Evolutionary conservation across 257 asterid genomes (phyloP).

Genomic region (Pogostemon cablin): DNA sequence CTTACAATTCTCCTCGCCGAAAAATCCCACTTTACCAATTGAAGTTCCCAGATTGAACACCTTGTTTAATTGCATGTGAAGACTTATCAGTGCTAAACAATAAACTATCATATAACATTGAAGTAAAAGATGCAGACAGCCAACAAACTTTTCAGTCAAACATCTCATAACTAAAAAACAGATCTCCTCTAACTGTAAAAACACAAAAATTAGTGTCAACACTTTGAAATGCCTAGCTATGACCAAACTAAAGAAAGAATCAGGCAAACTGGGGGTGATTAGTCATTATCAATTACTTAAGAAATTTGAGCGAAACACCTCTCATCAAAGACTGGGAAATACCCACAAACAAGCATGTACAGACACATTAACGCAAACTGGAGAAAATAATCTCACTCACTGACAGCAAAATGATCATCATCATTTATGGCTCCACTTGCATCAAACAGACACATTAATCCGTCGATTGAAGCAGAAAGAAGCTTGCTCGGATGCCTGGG

Average conservation of each 20-base stretch:
- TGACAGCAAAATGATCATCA: conserved; percentile 77
- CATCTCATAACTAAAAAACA: conserved; percentile 13
- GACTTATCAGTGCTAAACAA: conserved; percentile 20
- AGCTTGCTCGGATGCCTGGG: conserved; percentile 75
- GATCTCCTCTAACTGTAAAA: neutral
- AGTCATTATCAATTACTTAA: neutral
- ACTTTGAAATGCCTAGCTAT: neutral
- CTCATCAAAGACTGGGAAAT: conserved; percentile 7
- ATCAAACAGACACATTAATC: conserved; percentile 90
- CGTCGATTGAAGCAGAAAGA: conserved; percentile 92
- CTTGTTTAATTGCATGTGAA: conserved; percentile 37
- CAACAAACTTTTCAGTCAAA: conserved; percentile 10
- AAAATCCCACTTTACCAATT: conserved; percentile 84
- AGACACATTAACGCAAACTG: conserved; percentile 3
- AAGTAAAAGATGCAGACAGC: neutral
- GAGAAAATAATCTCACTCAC: conserved; percentile 50
- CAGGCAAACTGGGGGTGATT: neutral
- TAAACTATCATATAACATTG: neutral
- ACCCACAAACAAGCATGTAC: neutral
- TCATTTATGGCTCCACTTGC: conserved; percentile 83
- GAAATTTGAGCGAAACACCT: conserved; percentile 8
- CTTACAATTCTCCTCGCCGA: conserved; percentile 62
- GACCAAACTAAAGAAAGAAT: neutral
- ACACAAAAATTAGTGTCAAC: conserved; percentile 2
- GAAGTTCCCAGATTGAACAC: conserved; percentile 92